Evolutionary conservation across 495 filamentous ascomycete species (phyloP), one percentile per base, ranked within the genome.

Genomic region (Xylaria bambusicola): DNA sequence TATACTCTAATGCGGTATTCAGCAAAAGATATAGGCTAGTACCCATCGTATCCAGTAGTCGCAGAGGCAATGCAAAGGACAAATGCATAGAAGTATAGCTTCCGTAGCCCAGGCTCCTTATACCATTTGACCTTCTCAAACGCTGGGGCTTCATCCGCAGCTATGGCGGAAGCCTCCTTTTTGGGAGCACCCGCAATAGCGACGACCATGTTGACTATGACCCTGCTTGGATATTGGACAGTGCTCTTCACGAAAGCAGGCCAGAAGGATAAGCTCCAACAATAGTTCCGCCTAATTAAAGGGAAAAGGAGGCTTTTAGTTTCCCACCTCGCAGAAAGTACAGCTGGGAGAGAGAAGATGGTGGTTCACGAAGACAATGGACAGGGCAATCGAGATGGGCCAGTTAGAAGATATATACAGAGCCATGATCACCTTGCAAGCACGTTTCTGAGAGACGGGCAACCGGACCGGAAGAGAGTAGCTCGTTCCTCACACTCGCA

Each of bases 41-140:
- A 80, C 77, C 78, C 86, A 79, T 89, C 86, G 72, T 88, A 89
- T 70, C 86, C 86, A 42, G 81, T 84, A 45, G 82, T 87, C 18
- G 84, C 83, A 13, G 85, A 86, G 20, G 83, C 83, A 60, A 88
- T 64, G 55, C 82, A 86, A 35, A 87, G 79, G 42, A 87, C 67
- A 52, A 78, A 67, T 40, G 78, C 78, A 66, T 77, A 84, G 61
- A 79, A 80, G 70, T 86, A 86, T 9, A 88, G 82, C 73, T 80
- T 85, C 65, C 84, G 73, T 41, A 88, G 73, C 42, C 82, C 83
- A 17, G 83, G 79, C 46, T 86, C 82, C 64, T 75, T 80, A 53
- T 65, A 80, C 85, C 85, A 88, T 62, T 77, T 71, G 51, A 87
- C 83, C 62, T 73, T 73, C 65, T 84, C 82, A 56, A 87, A 84